Evolutionary conservation across 129 eudicot genomes (phyloP).

Genomic region (Flaveria trinervia): DNA sequence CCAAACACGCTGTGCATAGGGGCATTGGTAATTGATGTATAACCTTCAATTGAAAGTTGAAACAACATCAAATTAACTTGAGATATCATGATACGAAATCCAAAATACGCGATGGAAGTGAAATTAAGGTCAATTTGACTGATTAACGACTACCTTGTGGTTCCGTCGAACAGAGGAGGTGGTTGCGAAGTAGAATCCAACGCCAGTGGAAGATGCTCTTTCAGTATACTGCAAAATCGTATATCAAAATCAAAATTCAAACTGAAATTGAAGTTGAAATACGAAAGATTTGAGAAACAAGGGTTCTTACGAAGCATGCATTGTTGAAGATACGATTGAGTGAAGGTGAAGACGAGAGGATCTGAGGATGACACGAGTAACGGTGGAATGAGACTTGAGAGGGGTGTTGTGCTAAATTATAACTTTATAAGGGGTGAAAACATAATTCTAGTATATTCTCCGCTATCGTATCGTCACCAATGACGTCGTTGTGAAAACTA

Average conservation of each 20-base stretch:
- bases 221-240: conserved; percentile 38
- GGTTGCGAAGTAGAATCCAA: conserved; percentile 76
- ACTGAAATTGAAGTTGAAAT: neutral
- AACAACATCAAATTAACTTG: neutral
- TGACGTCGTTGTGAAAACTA: too few species aligned
- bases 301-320: conserved; percentile 30
- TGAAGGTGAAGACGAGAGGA: conserved; percentile 3
- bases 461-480: too few species aligned
- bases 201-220: conserved; percentile 44
- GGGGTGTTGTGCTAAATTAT: neutral
- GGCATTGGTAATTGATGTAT: conserved; percentile 58
- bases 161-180: conserved; percentile 74
- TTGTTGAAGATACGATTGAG: conserved; percentile 10
- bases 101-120: neutral
- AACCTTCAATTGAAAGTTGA: conserved; percentile 48
- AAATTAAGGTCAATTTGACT: neutral
- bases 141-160: conserved; percentile 43
- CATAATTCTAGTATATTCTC: neutral
- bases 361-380: neutral
- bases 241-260: neutral
- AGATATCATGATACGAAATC: too few species aligned
- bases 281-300: too few species aligned
- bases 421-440: neutral
- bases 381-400: neutral
- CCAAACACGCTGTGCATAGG: conserved; percentile 82